Percentiles rank a stretch among this genome's conserved stretches.
Evolutionary conservation across 805 yeast species (phyloP).

Genomic region (Ogataea paraovalis): DNA sequence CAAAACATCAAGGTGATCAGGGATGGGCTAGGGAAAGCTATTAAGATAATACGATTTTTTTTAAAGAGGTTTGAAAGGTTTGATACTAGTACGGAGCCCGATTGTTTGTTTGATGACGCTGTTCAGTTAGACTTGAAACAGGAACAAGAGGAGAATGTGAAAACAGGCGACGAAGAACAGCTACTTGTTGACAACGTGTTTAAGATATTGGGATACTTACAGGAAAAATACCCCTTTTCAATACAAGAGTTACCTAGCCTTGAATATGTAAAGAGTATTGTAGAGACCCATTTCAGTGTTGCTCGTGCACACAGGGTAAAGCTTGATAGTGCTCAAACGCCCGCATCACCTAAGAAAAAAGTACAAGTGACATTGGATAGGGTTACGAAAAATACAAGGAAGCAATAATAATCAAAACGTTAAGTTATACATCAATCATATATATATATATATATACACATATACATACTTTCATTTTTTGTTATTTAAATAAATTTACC

Average conservation of each 20-base stretch:
- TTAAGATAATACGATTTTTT: slow-evolving; percentile 65
- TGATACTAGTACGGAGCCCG: slow-evolving; percentile 44
- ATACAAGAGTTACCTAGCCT: neutral
- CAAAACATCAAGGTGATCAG: slow-evolving; percentile 57
- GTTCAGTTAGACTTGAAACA: slow-evolving; percentile 45
- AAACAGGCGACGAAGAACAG: too few species aligned
- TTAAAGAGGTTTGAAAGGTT: slow-evolving; percentile 59
- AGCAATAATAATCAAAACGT: neutral
- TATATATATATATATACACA: neutral
- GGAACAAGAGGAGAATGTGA: neutral
- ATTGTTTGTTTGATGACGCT: slow-evolving; percentile 54
- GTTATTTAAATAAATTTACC: slow-evolving; percentile 47
- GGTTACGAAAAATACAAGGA: neutral
- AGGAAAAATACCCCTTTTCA: neutral
- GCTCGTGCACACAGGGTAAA: neutral
- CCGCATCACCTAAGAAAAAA: neutral
- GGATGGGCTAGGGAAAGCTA: slow-evolving; percentile 37
- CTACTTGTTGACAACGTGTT: neutral
- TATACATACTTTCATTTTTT: neutral
- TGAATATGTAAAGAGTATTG: neutral
- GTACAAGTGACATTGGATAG: neutral
- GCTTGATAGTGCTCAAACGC: neutral
- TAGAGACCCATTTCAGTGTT: neutral
- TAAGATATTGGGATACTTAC: neutral
- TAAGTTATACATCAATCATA: neutral